Conservation (phyloP, 139 green algal genomes). For the Chlorella vulgaris region DNA sequence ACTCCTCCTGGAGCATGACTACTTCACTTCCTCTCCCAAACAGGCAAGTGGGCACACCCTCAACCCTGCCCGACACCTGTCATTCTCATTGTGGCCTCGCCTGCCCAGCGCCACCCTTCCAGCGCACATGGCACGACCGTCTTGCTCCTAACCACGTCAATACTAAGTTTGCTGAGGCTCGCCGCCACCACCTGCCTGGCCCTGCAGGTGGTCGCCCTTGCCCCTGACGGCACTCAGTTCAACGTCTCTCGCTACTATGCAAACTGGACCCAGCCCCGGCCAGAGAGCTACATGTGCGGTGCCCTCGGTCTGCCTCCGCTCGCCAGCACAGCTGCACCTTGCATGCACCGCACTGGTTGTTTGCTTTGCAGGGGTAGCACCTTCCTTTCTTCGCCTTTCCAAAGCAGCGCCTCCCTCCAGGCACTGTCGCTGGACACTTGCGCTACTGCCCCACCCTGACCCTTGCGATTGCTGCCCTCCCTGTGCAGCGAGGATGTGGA, state of each 20-base stretch:
- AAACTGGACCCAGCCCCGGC: slow-evolving; percentile 70
- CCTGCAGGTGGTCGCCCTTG: slow-evolving; percentile 47
- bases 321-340: no score
- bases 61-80: no score
- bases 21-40: slow-evolving; percentile 64
- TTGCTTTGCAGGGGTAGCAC: neutral
- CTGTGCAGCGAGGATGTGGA: slow-evolving; percentile 64
- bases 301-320: neutral
- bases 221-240: slow-evolving; percentile 25
- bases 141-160: no score
- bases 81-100: no score
- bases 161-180: no score
- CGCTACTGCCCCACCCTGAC: neutral
- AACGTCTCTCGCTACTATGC: slow-evolving; percentile 84
- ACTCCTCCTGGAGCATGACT: slow-evolving; percentile 78
- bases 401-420: no score
- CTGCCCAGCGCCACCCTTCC: no score
- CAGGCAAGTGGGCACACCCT: slow-evolving; percentile 27
- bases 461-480: neutral
- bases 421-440: no score
- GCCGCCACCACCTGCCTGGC: no score
- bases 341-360: no score
- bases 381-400: no score
- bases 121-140: no score
- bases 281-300: slow-evolving; percentile 81